These are phyloP conservation scores for Logfia minima DNA, from an alignment of 129 eudicot species.

Conservation along the genomic window DNA sequence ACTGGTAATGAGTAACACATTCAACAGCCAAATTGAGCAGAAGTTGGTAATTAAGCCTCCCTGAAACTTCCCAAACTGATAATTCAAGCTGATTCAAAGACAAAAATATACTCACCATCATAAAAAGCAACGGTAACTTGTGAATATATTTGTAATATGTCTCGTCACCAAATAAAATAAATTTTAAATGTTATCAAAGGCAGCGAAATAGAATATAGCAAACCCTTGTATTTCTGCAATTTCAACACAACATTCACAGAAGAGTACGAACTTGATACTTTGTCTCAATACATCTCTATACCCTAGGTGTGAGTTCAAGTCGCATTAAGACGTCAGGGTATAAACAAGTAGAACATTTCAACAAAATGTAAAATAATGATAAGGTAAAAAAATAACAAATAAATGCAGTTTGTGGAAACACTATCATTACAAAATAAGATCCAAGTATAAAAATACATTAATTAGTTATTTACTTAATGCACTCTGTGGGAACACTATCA, in stretches of 20 bases:
- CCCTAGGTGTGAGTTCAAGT: background rate
- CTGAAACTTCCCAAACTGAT: background rate
- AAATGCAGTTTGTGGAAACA: too few species aligned
- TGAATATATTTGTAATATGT: constrained; percentile 7
- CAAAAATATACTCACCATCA: background rate
- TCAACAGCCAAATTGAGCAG: background rate
- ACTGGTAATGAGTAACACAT: constrained; percentile 1
- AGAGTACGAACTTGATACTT: background rate
- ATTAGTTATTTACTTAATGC: background rate
- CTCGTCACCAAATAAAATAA: background rate
- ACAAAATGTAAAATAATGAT: too few species aligned
- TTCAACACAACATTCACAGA: constrained; percentile 4
- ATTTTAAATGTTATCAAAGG: background rate
- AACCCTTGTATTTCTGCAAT: constrained; percentile 7
- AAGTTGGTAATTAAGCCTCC: background rate
- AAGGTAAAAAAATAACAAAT: too few species aligned
- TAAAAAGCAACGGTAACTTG: background rate
- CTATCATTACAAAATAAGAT: too few species aligned
- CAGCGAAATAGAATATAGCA: constrained; percentile 1
- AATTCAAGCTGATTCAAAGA: background rate
- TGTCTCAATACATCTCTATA: background rate
- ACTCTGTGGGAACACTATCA: background rate
- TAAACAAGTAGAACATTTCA: background rate
- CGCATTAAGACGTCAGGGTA: constrained; percentile 11
- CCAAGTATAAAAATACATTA: background rate